Evolutionary conservation across 257 asterid genomes (phyloP).

Genomic region (Capsicum chinense): DNA sequence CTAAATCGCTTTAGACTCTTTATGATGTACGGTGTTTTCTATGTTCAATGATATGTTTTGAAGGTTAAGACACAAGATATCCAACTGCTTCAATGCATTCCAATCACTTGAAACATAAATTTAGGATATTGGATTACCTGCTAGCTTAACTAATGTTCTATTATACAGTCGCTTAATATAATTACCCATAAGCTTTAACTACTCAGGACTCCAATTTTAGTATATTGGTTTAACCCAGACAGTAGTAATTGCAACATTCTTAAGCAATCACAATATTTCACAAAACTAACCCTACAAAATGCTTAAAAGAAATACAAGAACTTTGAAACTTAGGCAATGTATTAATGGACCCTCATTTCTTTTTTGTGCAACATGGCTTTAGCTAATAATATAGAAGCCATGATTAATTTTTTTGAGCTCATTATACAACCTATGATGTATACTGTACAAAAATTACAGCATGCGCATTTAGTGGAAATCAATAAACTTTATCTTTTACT

Average conservation of each 20-base stretch:
- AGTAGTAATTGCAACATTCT: not conserved
- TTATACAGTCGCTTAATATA: not conserved
- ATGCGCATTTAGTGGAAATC: not conserved
- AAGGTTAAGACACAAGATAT: not conserved
- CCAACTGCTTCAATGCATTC: not conserved
- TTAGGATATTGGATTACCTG: not conserved
- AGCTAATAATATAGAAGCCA: not conserved
- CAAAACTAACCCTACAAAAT: not conserved
- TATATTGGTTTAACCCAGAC: slow-evolving; percentile 1
- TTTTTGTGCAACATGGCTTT: not conserved
- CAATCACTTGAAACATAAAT: not conserved
- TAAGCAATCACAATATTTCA: not conserved
- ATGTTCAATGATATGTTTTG: not conserved
- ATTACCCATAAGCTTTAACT: not conserved
- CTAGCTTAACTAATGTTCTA: slow-evolving; percentile 10
- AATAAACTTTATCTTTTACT: not conserved
- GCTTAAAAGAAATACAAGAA: not conserved
- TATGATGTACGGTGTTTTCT: not conserved
- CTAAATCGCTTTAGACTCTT: not conserved
- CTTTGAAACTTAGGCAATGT: not conserved
- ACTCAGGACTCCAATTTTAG: not conserved
- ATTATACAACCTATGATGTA: not conserved
- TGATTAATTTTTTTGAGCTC: not conserved
- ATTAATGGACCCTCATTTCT: not conserved
- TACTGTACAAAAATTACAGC: not conserved